phyloP scores from a whole-genome alignment of 345 rosid species.

The Aurinia saxatilis region DNA sequence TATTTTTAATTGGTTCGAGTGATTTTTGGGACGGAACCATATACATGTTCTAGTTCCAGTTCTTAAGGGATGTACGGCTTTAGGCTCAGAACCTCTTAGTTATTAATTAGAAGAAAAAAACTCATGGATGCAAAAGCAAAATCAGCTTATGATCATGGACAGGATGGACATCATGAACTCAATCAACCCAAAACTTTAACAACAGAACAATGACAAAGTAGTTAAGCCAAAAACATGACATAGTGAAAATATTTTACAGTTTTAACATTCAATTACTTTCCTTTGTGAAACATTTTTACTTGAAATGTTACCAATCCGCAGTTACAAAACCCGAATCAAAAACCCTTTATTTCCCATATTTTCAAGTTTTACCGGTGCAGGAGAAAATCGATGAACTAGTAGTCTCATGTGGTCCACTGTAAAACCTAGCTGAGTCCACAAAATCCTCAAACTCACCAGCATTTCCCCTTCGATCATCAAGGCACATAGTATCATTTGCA shows the following conservation, averaged over 20 bases:
- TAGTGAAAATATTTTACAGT: neutral
- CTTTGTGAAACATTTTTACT: neutral
- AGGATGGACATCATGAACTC: too few relatives aligned
- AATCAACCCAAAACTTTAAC: too few relatives aligned
- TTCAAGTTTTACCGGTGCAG: conserved; percentile 1
- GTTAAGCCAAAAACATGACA: neutral
- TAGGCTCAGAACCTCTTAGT: too few relatives aligned
- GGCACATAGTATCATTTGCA: conserved; percentile 26
- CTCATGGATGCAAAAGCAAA: neutral
- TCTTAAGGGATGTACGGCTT: too few relatives aligned
- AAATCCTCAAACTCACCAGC: conserved; percentile 37
- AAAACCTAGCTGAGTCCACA: conserved; percentile 40
- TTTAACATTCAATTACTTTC: neutral
- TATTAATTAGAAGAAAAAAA: too few relatives aligned
- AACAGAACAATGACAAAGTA: neutral
- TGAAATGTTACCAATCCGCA: neutral
- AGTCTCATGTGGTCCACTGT: conserved; percentile 18
- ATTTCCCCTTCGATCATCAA: conserved; percentile 12
- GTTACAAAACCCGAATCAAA: neutral
- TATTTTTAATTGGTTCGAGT: too few relatives aligned
- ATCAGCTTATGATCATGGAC: neutral
- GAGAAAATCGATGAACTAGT: conserved; percentile 18
- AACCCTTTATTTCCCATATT: neutral
- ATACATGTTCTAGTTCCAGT: too few relatives aligned
- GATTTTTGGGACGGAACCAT: too few relatives aligned